Conservation (phyloP, 1,284 basidiomycete species). For the Malassezia brasiliensis region DNA sequence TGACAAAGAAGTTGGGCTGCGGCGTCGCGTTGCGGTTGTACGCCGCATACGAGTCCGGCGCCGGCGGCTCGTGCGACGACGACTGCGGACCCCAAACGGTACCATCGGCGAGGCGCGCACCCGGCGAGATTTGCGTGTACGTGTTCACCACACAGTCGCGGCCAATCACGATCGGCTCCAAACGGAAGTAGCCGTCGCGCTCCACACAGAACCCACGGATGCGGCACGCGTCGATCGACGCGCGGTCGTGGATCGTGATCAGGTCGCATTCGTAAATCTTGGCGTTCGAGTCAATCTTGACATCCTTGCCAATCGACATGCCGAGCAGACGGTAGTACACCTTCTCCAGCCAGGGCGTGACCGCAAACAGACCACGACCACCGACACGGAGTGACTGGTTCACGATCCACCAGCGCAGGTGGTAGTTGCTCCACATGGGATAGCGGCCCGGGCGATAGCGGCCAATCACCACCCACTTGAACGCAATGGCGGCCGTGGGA, state of each 20-base stretch:
- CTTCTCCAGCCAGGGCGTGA: conserved; percentile 39
- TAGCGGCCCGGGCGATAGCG: conserved; percentile 45
- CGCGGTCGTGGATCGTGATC: conserved; percentile 47
- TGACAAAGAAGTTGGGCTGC: conserved; percentile 35
- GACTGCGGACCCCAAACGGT: conserved; percentile 48
- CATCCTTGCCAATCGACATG: conserved; percentile 44
- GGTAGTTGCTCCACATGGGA: conserved; percentile 49
- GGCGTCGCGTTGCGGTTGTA: conserved; percentile 43
- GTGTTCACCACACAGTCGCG: conserved; percentile 48
- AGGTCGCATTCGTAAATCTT: conserved; percentile 46
- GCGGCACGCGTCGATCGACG: conserved; percentile 44
- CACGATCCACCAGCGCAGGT: conserved; percentile 48
- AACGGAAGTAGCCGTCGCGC: conserved; percentile 46
- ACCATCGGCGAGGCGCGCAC: conserved; percentile 44
- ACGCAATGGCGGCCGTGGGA: conserved; percentile 45
- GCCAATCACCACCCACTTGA: conserved; percentile 48
- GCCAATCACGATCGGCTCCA: conserved; percentile 47
- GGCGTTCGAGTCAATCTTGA: conserved; percentile 40
- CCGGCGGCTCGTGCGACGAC: conserved; percentile 45
- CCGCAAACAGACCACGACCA: conserved; percentile 45
- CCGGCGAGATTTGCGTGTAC: conserved; percentile 47
- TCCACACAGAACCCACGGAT: conserved; percentile 48
- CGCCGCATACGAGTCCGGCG: conserved; percentile 44
- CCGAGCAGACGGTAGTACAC: conserved; percentile 45
- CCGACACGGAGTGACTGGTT: conserved; percentile 47